Conservation (phyloP, 163 green algal genomes). For the Scenedesmus sp. region DNA sequence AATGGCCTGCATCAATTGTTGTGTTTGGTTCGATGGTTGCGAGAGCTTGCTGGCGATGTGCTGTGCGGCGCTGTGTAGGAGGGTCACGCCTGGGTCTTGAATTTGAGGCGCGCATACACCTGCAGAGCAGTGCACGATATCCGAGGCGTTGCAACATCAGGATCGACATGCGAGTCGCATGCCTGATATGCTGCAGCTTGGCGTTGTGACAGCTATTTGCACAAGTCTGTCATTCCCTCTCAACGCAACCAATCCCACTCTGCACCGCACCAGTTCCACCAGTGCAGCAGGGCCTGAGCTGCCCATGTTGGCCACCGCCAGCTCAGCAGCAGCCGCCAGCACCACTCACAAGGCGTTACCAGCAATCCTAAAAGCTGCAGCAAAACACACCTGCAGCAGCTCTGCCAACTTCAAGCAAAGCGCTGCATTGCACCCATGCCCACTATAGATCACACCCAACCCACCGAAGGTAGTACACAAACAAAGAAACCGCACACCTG, state of each 20-base stretch:
- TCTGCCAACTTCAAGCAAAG: no score
- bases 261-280: no score
- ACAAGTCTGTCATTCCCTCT: no score
- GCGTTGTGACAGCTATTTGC: no score
- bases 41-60: constrained; percentile 27
- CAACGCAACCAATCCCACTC: no score
- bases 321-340: not conserved
- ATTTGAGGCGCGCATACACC: constrained; percentile 3
- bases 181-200: no score
- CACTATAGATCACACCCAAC: no score
- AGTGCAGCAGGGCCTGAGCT: not conserved
- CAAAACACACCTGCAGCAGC: not conserved
- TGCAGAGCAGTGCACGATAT: not conserved
- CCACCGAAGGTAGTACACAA: not conserved
- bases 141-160: no score
- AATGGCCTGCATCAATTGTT: not conserved
- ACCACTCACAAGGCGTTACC: not conserved
- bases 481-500: not conserved
- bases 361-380: not conserved
- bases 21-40: not conserved
- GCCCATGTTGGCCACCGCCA: not conserved
- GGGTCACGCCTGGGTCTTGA: constrained; percentile 31
- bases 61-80: constrained; percentile 42
- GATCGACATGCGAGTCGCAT: no score
- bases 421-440: no score